Evolutionary conservation across 805 yeast species (phyloP), one percentile per base, ranked within the genome.

Genomic region (Pichia heedii): DNA sequence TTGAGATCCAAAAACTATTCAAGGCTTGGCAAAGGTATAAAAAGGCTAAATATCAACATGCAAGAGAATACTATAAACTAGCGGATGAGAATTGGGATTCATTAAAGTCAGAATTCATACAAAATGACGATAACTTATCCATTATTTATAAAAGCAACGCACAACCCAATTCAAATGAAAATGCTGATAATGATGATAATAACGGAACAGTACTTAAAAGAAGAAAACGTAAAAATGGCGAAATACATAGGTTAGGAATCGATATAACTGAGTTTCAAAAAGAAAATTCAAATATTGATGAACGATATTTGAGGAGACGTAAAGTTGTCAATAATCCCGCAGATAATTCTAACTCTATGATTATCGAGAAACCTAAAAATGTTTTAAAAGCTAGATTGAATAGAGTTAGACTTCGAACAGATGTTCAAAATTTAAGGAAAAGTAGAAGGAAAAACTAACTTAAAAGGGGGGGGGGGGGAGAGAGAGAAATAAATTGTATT

Each of bases 11-110:
- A 22, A 44, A 44, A 12, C 7, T 37, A 10, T 44, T 44, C 18
- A 36, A 32, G 33, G 29, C 32, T 6, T 44, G 47, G 47, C 40
- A 34, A 29, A n/a, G 47, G 13, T 44, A 39, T 38, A 44, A 44
- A 21, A 44, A 41, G 21, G 30, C 36, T 2, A 44, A 41, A 37
- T 44, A 41, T 29, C 27, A 29, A 35, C 29, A 29, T 26, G 39
- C 44, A 20, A 37, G 22, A 30, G 47, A 41, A 19, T 33, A 40
- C 22, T 37, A 21, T 29, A 12, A 27, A 21, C 4, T 32, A 15
- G 18, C 26, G 11, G 18, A 2, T 19, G 29, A 40, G 7, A 4
- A 21, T 12, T 37, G 40, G 44, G 36, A 20, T 20, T 16, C n/a
- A 6, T 21, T 44, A 2, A 26, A 33, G 13, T 12, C 20, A 2